A percentile compares a stretch with the other conserved stretches of the same genome.
Evolutionary conservation across 768 basidiomycete genomes (phyloP).

Genomic region (Sporobolomyces phaffii): DNA sequence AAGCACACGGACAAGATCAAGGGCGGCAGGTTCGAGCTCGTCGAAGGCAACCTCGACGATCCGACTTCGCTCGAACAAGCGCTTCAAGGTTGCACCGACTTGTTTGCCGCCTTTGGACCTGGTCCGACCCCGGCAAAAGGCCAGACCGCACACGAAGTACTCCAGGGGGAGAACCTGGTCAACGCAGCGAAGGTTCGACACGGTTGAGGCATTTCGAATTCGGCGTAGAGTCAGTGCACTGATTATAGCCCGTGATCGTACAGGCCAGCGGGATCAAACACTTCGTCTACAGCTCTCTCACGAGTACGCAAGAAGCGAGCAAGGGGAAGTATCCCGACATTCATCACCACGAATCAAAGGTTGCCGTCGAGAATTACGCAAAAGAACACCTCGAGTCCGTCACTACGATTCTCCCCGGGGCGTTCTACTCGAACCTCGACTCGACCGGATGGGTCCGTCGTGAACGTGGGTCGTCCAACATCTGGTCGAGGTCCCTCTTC

Average conservation of each 20-base stretch:
- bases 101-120: not conserved
- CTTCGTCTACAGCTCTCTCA: constrained; percentile 34
- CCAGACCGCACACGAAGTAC: not conserved
- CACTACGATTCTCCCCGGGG: not conserved
- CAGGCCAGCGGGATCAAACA: constrained; percentile 28
- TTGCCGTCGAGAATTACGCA: not conserved
- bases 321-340: constrained; percentile 23
- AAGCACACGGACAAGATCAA: not conserved
- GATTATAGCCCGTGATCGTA: too few relatives aligned
- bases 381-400: not conserved
- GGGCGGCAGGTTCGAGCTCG: not conserved
- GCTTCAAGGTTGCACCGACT: not conserved
- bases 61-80: not conserved
- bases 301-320: not conserved
- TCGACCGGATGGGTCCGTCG: not conserved
- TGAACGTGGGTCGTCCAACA: not conserved
- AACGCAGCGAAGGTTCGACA: constrained; percentile 17
- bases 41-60: constrained; percentile 7
- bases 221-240: not conserved
- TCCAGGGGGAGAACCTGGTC: constrained; percentile 11
- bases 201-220: not conserved
- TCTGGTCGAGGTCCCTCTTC: too few relatives aligned
- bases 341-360: constrained; percentile 22
- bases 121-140: not conserved
- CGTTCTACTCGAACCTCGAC: constrained; percentile 1